Conservation (phyloP, 495 filamentous ascomycete genomes). For the Durotheca rogersii region DNA sequence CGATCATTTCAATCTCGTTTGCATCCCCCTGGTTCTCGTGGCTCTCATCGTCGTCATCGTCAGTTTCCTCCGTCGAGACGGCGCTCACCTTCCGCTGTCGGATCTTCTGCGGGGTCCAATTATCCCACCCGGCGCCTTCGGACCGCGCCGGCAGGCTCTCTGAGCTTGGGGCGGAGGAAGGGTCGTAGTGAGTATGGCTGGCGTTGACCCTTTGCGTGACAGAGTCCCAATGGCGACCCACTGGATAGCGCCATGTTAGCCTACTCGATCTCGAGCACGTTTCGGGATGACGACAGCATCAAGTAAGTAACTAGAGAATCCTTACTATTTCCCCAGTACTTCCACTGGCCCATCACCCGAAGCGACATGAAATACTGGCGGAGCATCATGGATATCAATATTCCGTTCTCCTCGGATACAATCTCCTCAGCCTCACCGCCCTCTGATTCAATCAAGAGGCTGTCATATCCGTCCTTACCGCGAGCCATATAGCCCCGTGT, state of each 20-base stretch:
- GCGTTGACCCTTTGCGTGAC: slow-evolving; percentile 58
- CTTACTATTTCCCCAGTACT: slow-evolving; percentile 55
- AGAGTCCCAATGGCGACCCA: slow-evolving; percentile 61
- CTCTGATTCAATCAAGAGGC: slow-evolving; percentile 65
- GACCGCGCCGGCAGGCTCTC: slow-evolving; percentile 24
- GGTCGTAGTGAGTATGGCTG: slow-evolving; percentile 40
- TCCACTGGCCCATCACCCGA: slow-evolving; percentile 76
- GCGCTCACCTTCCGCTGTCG: slow-evolving; percentile 37
- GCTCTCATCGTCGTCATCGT: slow-evolving; percentile 36
- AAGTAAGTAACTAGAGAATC: slow-evolving; percentile 24
- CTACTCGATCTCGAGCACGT: no score
- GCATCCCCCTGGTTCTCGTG: slow-evolving; percentile 33
- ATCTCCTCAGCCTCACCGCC: slow-evolving; percentile 74
- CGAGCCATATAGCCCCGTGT: slow-evolving; percentile 84
- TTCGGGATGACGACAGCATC: background rate
- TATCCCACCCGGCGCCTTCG: slow-evolving; percentile 39
- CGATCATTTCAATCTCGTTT: slow-evolving; percentile 31
- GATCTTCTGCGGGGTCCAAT: slow-evolving; percentile 49
- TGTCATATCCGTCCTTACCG: slow-evolving; percentile 81
- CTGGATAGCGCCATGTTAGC: slow-evolving; percentile 13
- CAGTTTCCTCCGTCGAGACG: slow-evolving; percentile 35
- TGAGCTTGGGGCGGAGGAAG: slow-evolving; percentile 33
- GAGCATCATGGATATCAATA: slow-evolving; percentile 79
- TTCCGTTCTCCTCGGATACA: slow-evolving; percentile 80
- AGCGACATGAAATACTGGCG: slow-evolving; percentile 87